Evolutionary conservation across 1,139 yeast species (phyloP), one percentile per base, ranked within the genome.

Genomic region (Saccharomyces uvarum): DNA sequence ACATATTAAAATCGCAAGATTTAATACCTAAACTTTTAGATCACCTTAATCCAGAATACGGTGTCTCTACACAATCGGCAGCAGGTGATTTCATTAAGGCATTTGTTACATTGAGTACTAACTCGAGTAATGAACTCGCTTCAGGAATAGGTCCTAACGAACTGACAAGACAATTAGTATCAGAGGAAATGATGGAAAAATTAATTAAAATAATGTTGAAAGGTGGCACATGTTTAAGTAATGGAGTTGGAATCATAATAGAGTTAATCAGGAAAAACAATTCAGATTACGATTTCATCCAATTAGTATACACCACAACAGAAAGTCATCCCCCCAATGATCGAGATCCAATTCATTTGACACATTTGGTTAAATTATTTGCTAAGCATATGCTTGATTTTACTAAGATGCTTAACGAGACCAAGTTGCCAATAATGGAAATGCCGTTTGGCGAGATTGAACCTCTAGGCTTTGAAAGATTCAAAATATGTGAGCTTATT

Each of bases 91-190:
- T 93, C 66, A 73, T 93, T 53, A 93, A 93, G 69, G 97, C 98
- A 0, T 81, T 93, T 65, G 88, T 93, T 32, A 86, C 97, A 2
- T 86, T 93, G 49, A 88, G 96, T 29, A 96, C 95, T 57, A 91
- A 91, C 67, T 86, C 93, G 28, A 88, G 91, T 62, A 76, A 79
- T 55, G 84, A 80, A 59, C 60, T 68, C 29, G 88, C 85, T 63
- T 86, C 95, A 27, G 88, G 96, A 3, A 90, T 93, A 63, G 99
- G 99, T 1, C 98, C 99, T 9, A 93, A 93, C 70, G 98, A 93
- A 70, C 77, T 93, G 53, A 89, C 97, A 7, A 78, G 99, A 61
- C 93, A 93, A 69, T 77, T 93, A 54, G 98, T 91, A 11, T 81
- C 88, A 53, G 84, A 82, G 50, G 81, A 82, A 56, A 84, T 88